Percentiles rank a stretch among this genome's conserved stretches.
These are phyloP conservation scores for Kingdonia uniflora DNA, from an alignment of 164 flowering plant genomes.

Conservation along the genomic window DNA sequence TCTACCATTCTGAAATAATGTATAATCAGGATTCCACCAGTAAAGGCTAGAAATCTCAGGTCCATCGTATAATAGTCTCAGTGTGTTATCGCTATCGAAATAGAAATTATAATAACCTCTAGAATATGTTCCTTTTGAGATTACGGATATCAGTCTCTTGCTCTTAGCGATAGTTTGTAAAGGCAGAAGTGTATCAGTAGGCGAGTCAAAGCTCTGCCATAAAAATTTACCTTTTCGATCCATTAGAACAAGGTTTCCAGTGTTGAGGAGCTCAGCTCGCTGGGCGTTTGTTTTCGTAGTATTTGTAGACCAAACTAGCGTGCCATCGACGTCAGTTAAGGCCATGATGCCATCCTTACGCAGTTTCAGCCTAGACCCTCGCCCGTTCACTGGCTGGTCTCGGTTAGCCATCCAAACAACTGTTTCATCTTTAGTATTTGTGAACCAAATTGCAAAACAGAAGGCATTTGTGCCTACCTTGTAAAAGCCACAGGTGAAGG, in stretches of 20 bases:
- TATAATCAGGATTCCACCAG: slow-evolving; percentile 16
- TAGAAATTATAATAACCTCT: slow-evolving; percentile 9
- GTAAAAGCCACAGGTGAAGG: slow-evolving; percentile 16
- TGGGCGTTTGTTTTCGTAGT: slow-evolving; percentile 2
- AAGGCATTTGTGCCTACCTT: slow-evolving; percentile 14
- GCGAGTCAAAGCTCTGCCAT: slow-evolving; percentile 16
- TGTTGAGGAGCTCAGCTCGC: slow-evolving; percentile 9
- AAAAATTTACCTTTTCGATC: slow-evolving; percentile 1
- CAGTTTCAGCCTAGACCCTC: slow-evolving; percentile 7
- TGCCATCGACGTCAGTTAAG: slow-evolving; percentile 8
- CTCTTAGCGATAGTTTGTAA: slow-evolving; percentile 10
- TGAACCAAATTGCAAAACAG: slow-evolving; percentile 17
- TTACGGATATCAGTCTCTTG: slow-evolving; percentile 6
- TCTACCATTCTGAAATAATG: slow-evolving; percentile 4
- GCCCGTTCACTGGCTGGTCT: slow-evolving; percentile 11
- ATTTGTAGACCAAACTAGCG: slow-evolving; percentile 11
- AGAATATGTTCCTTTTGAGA: slow-evolving; percentile 3
- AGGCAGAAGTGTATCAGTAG: slow-evolving; percentile 18
- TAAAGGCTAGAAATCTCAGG: slow-evolving; percentile 15
- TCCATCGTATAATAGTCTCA: slow-evolving; percentile 17
- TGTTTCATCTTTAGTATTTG: slow-evolving; percentile 10
- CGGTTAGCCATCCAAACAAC: slow-evolving; percentile 16
- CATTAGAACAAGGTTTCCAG: slow-evolving; percentile 11
- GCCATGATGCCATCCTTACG: slow-evolving; percentile 7
- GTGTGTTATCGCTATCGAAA: slow-evolving; percentile 10